phyloP scores from a whole-genome alignment of 1,284 basidiomycete genomes.

The Bjerkandera adusta region DNA sequence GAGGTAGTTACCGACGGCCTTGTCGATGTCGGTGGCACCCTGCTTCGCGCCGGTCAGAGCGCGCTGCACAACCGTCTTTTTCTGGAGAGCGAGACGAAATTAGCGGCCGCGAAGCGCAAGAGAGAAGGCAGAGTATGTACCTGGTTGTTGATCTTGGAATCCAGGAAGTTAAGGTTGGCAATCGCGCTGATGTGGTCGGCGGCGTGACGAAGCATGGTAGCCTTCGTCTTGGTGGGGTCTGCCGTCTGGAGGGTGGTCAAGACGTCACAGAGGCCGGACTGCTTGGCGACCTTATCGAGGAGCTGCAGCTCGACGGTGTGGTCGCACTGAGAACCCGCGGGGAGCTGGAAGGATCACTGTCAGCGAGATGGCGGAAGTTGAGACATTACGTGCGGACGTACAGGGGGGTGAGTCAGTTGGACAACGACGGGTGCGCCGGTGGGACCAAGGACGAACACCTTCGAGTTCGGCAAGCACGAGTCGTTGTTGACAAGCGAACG shows the following conservation, averaged over 20 bases:
- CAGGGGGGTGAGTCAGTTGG: not conserved
- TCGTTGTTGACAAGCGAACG: conserved; percentile 5
- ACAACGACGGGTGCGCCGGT: not conserved
- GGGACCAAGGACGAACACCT: not conserved
- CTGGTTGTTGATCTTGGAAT: conserved; percentile 2
- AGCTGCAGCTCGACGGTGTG: conserved; percentile 8
- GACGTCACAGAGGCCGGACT: conserved; percentile 4
- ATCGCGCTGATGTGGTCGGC: conserved; percentile 7
- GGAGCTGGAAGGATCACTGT: not conserved
- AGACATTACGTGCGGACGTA: conserved; percentile 1
- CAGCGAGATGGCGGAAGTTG: not conserved
- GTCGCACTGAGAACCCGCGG: conserved; percentile 6
- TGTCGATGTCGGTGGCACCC: not conserved
- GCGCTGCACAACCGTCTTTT: conserved; percentile 8
- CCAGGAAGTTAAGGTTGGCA: conserved; percentile 9
- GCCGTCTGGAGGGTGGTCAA: conserved; percentile 1
- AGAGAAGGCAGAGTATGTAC: not conserved
- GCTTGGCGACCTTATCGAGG: conserved; percentile 4
- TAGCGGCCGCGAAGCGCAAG: not conserved
- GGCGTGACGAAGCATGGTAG: not conserved
- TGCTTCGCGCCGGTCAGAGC: conserved; percentile 3
- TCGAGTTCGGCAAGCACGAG: not conserved
- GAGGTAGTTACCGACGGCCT: conserved; percentile 12
- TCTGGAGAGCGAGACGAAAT: conserved; percentile 1
- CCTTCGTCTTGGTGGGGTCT: conserved; percentile 1